phyloP scores from a whole-genome alignment of 2,329 filamentous ascomycete genomes.

The Neofusicoccum kwambonambiense region DNA sequence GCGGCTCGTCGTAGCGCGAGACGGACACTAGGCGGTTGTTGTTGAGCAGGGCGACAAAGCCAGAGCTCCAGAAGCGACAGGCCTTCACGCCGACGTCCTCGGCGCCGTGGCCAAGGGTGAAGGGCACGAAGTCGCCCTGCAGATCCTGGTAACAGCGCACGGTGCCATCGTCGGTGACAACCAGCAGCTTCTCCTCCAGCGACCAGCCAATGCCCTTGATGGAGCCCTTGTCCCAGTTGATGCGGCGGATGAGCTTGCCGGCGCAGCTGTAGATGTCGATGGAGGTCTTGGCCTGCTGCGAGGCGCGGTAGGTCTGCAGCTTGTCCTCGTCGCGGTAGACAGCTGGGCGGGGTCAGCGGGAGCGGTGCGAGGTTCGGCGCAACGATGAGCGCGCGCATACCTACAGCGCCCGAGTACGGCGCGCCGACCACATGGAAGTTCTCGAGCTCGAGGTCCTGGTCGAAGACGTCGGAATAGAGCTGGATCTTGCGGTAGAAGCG shows the following conservation, averaged over 20 bases:
- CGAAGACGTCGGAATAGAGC: constrained; percentile 90
- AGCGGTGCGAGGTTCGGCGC: constrained; percentile 18
- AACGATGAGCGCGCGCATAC: constrained; percentile 49
- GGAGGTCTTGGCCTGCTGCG: constrained; percentile 70
- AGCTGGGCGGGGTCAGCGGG: constrained; percentile 43
- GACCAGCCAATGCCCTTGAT: constrained; percentile 94
- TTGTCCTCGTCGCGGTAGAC: constrained; percentile 87
- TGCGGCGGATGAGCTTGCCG: constrained; percentile 80
- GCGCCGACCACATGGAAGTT: constrained; percentile 90
- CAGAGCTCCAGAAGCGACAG: constrained; percentile 88
- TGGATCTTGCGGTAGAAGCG: constrained; percentile 94
- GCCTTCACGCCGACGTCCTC: constrained; percentile 83
- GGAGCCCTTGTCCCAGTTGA: constrained; percentile 85
- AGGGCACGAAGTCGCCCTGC: constrained; percentile 93
- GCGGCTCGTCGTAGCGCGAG: constrained; percentile 85
- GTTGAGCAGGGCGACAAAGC: constrained; percentile 87
- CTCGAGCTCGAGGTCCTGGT: constrained; percentile 89
- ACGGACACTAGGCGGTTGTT: constrained; percentile 88
- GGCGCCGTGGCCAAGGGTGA: constrained; percentile 83
- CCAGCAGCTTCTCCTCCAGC: constrained; percentile 86
- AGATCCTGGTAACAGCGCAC: constrained; percentile 88
- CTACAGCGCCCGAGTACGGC: constrained; percentile 89
- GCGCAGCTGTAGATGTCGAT: constrained; percentile 95
- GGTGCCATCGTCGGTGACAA: constrained; percentile 84
- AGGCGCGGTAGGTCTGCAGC: constrained; percentile 72